A percentile compares a stretch with the other conserved stretches of the same genome.
phyloP scores from a whole-genome alignment of 2,329 filamentous ascomycete species.

The Pseudogymnoascus sp. region DNA sequence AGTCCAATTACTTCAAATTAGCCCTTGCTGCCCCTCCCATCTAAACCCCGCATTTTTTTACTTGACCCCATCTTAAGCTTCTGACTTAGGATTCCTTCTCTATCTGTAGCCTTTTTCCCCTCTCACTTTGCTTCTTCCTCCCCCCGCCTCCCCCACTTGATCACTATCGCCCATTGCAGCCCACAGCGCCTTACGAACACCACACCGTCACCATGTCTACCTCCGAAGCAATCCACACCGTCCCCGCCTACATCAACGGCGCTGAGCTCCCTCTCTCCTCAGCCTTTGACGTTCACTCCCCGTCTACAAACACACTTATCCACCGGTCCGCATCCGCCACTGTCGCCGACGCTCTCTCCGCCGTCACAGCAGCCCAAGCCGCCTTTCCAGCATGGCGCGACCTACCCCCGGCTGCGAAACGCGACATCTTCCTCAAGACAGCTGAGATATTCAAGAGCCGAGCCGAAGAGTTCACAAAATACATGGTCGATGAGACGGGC shows the following conservation, averaged over 20 bases:
- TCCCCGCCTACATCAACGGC: constrained; percentile 39
- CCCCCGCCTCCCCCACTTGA: not conserved
- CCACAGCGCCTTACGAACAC: not conserved
- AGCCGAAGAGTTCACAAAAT: constrained; percentile 50
- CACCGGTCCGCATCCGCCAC: constrained; percentile 49
- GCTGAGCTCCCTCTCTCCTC: constrained; percentile 38
- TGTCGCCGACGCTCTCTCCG: constrained; percentile 46
- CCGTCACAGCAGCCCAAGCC: constrained; percentile 48
- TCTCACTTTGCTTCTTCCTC: not conserved
- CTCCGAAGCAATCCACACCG: constrained; percentile 15
- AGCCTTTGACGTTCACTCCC: constrained; percentile 50
- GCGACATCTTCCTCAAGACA: constrained; percentile 63
- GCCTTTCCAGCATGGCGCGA: constrained; percentile 65
- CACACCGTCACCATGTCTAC: not conserved
- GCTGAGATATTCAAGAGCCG: constrained; percentile 56
- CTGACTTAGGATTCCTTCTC: not conserved
- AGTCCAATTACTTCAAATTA: not conserved
- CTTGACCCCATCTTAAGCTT: not conserved
- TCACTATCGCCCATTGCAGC: not conserved
- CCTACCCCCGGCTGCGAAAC: constrained; percentile 51
- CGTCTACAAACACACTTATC: constrained; percentile 44
- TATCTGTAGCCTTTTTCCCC: not conserved
- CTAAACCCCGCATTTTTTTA: not conserved
- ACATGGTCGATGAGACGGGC: constrained; percentile 48
- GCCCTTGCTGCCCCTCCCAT: not conserved